Evolutionary conservation across 2,329 filamentous ascomycete species (phyloP), one percentile per base, ranked within the genome.

Genomic region (Botrytis fragariae): DNA sequence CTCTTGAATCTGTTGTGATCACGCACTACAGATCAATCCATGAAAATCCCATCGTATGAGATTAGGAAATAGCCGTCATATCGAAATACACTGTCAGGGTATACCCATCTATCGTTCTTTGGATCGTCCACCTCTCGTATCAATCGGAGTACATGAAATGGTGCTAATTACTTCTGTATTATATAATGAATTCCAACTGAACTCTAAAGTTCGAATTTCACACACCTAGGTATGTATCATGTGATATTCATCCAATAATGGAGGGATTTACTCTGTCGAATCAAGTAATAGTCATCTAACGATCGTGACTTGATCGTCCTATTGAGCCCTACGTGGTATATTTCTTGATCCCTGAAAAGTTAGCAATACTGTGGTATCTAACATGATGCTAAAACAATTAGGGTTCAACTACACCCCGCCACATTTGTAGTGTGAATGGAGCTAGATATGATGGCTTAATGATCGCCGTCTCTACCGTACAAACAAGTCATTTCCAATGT

Each of bases 261-360:
- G 5, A n/a, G 25, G 0, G 25, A n/a, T n/a, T n/a, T 25, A n/a
- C 48, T 54, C 12, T 14, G 3, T n/a, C 6, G 2, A 3, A n/a
- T n/a, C 25, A 6, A n/a, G 16, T 54, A 6, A 0, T 6, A 4
- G 4, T 12, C 5, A 14, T 5, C 1, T 4, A 6, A n/a, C 1
- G 14, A 54, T n/a, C 2, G 5, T 54, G 25, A 16, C 12, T n/a
- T n/a, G 25, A 7, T 3, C 25, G 12, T 54, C 12, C 25, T 3
- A 16, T 7, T 6, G 1, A n/a, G 48, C 9, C 48, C 12, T 54
- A 54, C 7, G 1, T 0, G 4, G 7, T 8, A n/a, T 25, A 14
- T 1, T 14, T 16, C 25, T n/a, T 16, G 25, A n/a, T 16, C 14
- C 1, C 16, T 54, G 48, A 7, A n/a, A n/a, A n/a, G 0, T 54